Evolutionary conservation across 1,284 basidiomycete genomes (phyloP).

Genomic region (Marasmius sp.): DNA sequence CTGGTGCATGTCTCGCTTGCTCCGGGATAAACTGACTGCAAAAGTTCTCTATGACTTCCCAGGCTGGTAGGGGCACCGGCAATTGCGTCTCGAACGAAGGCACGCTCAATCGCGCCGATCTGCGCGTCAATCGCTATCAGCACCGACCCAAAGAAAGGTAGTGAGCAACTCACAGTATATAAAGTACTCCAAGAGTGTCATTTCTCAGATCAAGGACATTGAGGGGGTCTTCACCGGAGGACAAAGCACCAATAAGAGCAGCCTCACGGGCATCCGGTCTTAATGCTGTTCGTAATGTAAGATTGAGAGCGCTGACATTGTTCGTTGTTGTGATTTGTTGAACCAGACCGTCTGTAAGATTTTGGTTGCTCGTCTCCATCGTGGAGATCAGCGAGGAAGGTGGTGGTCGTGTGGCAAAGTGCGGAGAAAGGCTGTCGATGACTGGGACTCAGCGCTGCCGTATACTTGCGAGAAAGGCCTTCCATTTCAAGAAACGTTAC

Average conservation of each 20-base stretch:
- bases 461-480: background rate
- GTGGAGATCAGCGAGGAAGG: background rate
- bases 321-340: constrained; percentile 43
- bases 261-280: constrained; percentile 45
- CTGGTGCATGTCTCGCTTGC: constrained; percentile 63
- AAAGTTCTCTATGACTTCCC: constrained; percentile 49
- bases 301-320: constrained; percentile 35
- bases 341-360: constrained; percentile 39
- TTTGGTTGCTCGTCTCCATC: constrained; percentile 22
- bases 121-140: constrained; percentile 21
- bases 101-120: constrained; percentile 51
- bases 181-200: constrained; percentile 65
- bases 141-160: background rate
- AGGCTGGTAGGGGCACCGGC: constrained; percentile 39
- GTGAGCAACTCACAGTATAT: constrained; percentile 59
- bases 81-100: constrained; percentile 9
- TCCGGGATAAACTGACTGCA: constrained; percentile 56
- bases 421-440: background rate
- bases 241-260: constrained; percentile 46
- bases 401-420: background rate
- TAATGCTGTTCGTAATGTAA: constrained; percentile 39
- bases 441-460: background rate
- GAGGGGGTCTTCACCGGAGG: constrained; percentile 63
- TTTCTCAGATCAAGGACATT: constrained; percentile 48
- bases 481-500: background rate